Percentiles rank a stretch among this genome's conserved stretches.
Conservation (phyloP, 371 early-diverging fungal species). For the Mortierella sp. region DNA sequence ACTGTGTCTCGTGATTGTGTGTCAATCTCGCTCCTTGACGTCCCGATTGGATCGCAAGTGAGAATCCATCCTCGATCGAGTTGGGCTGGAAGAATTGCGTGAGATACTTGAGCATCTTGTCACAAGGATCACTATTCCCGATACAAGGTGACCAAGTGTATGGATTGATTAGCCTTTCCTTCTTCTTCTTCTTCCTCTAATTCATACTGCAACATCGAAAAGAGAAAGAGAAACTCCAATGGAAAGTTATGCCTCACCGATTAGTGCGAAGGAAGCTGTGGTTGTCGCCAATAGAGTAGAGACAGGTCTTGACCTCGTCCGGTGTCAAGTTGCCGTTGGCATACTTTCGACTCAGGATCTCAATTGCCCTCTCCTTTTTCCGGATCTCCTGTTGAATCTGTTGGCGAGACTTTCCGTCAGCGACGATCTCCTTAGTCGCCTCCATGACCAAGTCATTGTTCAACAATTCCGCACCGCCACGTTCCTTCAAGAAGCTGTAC, state of each 20-base stretch:
- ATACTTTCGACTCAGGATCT: slow-evolving; percentile 83
- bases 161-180: slow-evolving; percentile 8
- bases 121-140: slow-evolving; percentile 87
- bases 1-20: slow-evolving; percentile 93
- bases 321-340: slow-evolving; percentile 62
- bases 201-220: background rate
- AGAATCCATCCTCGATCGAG: slow-evolving; percentile 64
- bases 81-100: slow-evolving; percentile 72
- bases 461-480: slow-evolving; percentile 73
- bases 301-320: slow-evolving; percentile 87
- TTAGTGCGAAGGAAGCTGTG: slow-evolving; percentile 91
- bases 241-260: slow-evolving; percentile 56
- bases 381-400: slow-evolving; percentile 89
- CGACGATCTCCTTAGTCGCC: slow-evolving; percentile 92
- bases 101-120: slow-evolving; percentile 87
- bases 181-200: too few relatives aligned
- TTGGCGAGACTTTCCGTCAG: slow-evolving; percentile 79
- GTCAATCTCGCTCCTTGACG: slow-evolving; percentile 88
- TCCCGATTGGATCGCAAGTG: slow-evolving; percentile 88
- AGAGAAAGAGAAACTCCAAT: slow-evolving; percentile 2
- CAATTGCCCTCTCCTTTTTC: slow-evolving; percentile 92
- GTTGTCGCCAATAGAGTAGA: slow-evolving; percentile 96
- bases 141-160: slow-evolving; percentile 5
- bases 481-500: slow-evolving; percentile 74
- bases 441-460: slow-evolving; percentile 80